Percentiles rank a stretch among this genome's conserved stretches.
Evolutionary conservation across 768 basidiomycete species (phyloP).

Genomic region (Clitopilus hobsonii): DNA sequence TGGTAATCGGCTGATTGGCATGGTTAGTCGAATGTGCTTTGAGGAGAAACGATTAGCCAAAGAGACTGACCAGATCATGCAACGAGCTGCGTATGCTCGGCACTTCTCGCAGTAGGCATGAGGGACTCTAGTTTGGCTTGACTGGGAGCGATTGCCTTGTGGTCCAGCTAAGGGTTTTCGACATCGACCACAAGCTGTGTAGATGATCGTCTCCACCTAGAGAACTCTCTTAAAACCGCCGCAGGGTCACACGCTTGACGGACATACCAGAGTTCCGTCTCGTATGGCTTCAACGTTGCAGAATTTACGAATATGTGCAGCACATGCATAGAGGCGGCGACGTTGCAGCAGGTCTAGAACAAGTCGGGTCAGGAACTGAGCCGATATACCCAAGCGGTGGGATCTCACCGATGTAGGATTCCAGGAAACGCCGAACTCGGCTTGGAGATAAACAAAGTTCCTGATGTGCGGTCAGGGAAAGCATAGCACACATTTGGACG

Average conservation of each 20-base stretch:
- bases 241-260: not conserved
- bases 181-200: slow-evolving; percentile 67
- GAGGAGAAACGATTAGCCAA: not conserved
- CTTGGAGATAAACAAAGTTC: slow-evolving; percentile 48
- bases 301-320: slow-evolving; percentile 74
- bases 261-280: slow-evolving; percentile 46
- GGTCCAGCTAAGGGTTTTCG: slow-evolving; percentile 53
- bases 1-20: slow-evolving; percentile 59
- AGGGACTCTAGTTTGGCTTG: slow-evolving; percentile 30
- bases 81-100: slow-evolving; percentile 38
- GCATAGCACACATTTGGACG: slow-evolving; percentile 74
- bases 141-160: slow-evolving; percentile 22
- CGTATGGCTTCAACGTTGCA: slow-evolving; percentile 46
- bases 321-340: slow-evolving; percentile 55
- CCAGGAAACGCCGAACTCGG: slow-evolving; percentile 51
- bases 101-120: slow-evolving; percentile 59
- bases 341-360: slow-evolving; percentile 59
- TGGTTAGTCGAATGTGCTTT: not conserved
- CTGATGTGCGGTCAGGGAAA: slow-evolving; percentile 54
- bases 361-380: not conserved
- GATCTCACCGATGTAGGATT: slow-evolving; percentile 67
- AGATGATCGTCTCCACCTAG: slow-evolving; percentile 68
- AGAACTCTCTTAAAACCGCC: not conserved
- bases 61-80: slow-evolving; percentile 67
- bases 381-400: not conserved